Percentiles rank a stretch among this genome's conserved stretches.
Conservation (phyloP, 164 flowering plant genomes). For the Annona cherimola region DNA sequence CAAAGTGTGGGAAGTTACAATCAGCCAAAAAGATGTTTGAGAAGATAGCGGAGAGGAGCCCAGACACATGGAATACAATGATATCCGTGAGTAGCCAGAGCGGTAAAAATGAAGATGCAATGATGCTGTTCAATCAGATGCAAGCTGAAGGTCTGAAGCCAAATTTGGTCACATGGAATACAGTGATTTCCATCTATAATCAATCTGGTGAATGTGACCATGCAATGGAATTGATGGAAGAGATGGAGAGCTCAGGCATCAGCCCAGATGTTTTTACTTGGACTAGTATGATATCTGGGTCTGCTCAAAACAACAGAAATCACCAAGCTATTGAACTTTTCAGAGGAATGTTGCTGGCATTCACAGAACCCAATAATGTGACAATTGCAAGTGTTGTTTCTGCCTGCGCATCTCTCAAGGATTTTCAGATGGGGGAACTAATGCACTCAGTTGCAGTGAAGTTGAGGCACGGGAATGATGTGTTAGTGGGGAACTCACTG, state of each 20-base stretch:
- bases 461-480: constrained; percentile 12
- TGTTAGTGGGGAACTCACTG: constrained; percentile 25
- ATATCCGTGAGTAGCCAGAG: constrained; percentile 23
- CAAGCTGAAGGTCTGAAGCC: constrained; percentile 22
- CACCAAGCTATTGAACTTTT: constrained; percentile 25
- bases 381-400: constrained; percentile 27
- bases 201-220: constrained; percentile 24
- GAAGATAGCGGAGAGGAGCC: constrained; percentile 19
- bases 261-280: constrained; percentile 29
- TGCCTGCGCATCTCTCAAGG: constrained; percentile 23
- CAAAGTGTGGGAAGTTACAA: constrained; percentile 20
- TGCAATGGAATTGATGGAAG: constrained; percentile 26
- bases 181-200: constrained; percentile 23
- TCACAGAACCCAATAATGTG: constrained; percentile 26
- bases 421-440: constrained; percentile 19
- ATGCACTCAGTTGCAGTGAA: constrained; percentile 24
- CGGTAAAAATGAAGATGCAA: constrained; percentile 18
- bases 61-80: constrained; percentile 28
- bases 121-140: constrained; percentile 20
- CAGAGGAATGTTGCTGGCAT: constrained; percentile 19
- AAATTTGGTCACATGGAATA: constrained; percentile 27
- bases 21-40: constrained; percentile 17
- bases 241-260: constrained; percentile 19
- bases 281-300: constrained; percentile 32
- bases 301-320: constrained; percentile 21